Evolutionary conservation across 202 grass and related monocot species (phyloP).

Genomic region (Setaria italica): DNA sequence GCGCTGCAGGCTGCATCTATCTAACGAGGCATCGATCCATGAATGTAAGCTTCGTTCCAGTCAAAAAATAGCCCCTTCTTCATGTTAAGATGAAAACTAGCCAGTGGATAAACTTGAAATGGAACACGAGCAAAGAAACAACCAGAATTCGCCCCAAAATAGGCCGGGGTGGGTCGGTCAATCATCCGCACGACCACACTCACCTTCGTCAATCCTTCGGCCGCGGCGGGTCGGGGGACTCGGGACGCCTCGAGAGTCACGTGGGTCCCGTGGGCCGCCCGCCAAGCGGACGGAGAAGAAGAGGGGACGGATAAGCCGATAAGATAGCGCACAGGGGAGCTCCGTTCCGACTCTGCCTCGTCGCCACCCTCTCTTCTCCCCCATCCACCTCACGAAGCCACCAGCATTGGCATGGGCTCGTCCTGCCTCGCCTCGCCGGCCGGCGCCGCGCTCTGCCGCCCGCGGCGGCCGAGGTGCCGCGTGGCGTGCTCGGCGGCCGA

Average conservation of each 20-base stretch:
- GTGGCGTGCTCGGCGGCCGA: conserved; percentile 36
- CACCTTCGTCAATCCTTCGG: neutral
- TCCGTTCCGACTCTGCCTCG: neutral
- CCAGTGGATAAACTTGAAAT: neutral
- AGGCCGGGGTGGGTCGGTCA: neutral
- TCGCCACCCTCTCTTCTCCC: conserved; percentile 1
- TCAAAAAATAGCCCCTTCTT: neutral
- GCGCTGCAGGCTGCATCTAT: too few relatives aligned
- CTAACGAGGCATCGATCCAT: too few relatives aligned
- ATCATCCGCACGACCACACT: neutral
- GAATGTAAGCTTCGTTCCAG: neutral
- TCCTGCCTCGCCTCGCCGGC: conserved; percentile 57
- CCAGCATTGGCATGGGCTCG: conserved; percentile 35
- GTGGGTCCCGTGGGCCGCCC: conserved; percentile 2
- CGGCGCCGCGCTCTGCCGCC: conserved; percentile 7
- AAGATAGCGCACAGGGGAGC: neutral
- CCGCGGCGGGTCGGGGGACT: neutral
- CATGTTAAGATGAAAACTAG: neutral
- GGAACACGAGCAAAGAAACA: neutral
- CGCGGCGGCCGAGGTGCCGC: conserved; percentile 44
- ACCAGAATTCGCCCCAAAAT: neutral
- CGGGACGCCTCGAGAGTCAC: neutral
- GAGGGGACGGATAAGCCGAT: conserved; percentile 49
- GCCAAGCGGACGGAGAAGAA: conserved; percentile 28
- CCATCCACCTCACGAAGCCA: neutral